These are phyloP conservation scores for Cyclotella sp. DNA, from an alignment of 108 stramenopile genomes.

Conservation along the genomic window DNA sequence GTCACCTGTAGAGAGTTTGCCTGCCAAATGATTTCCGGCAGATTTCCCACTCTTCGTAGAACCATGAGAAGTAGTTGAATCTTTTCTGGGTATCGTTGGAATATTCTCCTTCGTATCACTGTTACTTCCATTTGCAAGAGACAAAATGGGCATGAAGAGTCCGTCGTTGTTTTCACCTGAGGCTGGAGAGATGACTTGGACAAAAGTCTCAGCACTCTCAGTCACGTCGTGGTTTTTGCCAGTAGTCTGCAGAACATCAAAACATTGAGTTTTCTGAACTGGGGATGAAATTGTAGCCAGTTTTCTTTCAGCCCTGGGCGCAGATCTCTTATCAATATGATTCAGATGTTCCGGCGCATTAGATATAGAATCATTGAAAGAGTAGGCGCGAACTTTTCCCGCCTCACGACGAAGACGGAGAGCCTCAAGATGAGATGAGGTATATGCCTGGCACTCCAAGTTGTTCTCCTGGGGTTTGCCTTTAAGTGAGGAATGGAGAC, in stretches of 20 bases:
- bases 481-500: constrained; percentile 7
- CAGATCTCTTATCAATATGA: not conserved
- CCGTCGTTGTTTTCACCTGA: not conserved
- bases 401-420: constrained; percentile 38
- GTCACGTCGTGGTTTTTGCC: constrained; percentile 7
- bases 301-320: constrained; percentile 2
- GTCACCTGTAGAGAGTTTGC: not conserved
- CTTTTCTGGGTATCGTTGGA: constrained; percentile 8
- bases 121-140: not conserved
- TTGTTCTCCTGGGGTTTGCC: constrained; percentile 17
- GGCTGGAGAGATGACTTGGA: constrained; percentile 12
- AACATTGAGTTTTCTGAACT: constrained; percentile 12
- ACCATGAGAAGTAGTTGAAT: constrained; percentile 6
- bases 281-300: constrained; percentile 26
- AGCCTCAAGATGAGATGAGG: constrained; percentile 36
- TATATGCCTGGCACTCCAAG: constrained; percentile 46
- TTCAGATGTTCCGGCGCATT: constrained; percentile 2
- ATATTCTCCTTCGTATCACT: not conserved
- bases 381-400: constrained; percentile 40
- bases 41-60: constrained; percentile 1
- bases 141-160: constrained; percentile 2
- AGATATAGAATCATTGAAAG: constrained; percentile 28
- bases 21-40: not conserved
- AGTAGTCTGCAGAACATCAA: constrained; percentile 30
- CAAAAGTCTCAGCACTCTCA: constrained; percentile 30